Conservation (phyloP, 148 eudicot genomes). For the Drosera capensis region DNA sequence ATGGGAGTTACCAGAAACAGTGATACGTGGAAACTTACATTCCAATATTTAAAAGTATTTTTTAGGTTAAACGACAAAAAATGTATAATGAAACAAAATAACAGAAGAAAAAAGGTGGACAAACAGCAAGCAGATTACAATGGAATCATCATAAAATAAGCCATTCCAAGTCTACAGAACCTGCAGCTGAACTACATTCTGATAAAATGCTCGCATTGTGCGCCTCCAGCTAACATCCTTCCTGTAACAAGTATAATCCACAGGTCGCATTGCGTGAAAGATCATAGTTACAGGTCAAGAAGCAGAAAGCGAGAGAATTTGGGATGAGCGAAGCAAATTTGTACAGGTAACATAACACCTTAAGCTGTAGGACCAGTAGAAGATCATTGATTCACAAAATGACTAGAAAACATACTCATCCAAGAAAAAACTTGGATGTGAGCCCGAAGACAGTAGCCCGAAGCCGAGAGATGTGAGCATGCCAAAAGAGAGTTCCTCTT, state of each 20-base stretch:
- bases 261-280: neutral
- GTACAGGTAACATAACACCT: neutral
- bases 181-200: constrained; percentile 68
- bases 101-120: neutral
- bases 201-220: constrained; percentile 54
- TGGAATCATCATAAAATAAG: too few species aligned
- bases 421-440: constrained; percentile 75
- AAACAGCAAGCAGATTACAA: neutral
- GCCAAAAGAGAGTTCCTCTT: constrained; percentile 47
- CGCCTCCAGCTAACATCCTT: constrained; percentile 53
- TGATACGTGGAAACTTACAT: too few species aligned
- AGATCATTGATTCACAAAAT: neutral
- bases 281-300: neutral
- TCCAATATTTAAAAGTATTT: too few species aligned
- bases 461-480: constrained; percentile 51
- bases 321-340: too few species aligned
- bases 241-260: constrained; percentile 28
- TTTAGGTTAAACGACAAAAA: too few species aligned
- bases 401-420: constrained; percentile 40
- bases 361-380: neutral
- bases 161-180: too few species aligned
- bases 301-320: too few species aligned
- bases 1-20: too few species aligned
- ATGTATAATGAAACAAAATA: neutral
- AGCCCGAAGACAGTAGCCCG: constrained; percentile 73